Percentiles rank a stretch among this genome's conserved stretches.
phyloP scores from a whole-genome alignment of 768 basidiomycete genomes.

The Collybiopsis confluens region DNA sequence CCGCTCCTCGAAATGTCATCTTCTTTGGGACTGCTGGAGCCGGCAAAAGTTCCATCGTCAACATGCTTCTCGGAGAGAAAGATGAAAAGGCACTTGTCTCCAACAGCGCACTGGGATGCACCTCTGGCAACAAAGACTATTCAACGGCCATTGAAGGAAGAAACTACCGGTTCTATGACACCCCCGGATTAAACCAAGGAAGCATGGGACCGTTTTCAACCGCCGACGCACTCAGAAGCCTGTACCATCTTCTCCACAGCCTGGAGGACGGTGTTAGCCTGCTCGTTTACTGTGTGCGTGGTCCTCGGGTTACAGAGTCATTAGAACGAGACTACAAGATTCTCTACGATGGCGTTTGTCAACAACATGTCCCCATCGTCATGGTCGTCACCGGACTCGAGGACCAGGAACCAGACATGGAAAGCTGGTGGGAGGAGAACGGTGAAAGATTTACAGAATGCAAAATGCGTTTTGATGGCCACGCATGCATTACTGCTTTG shows the following conservation, averaged over 20 bases:
- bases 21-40: not conserved
- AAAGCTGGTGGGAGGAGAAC: constrained; percentile 26
- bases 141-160: constrained; percentile 14
- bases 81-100: constrained; percentile 25
- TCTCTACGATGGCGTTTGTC: constrained; percentile 32
- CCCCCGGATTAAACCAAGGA: constrained; percentile 26
- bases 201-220: constrained; percentile 21
- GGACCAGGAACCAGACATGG: constrained; percentile 26
- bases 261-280: constrained; percentile 29
- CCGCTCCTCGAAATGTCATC: not conserved
- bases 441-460: constrained; percentile 17
- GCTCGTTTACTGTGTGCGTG: constrained; percentile 36
- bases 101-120: constrained; percentile 28
- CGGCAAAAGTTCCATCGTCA: constrained; percentile 37
- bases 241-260: constrained; percentile 26
- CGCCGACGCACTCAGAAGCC: constrained; percentile 23
- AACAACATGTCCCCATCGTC: constrained; percentile 31
- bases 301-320: constrained; percentile 29
- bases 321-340: constrained; percentile 34
- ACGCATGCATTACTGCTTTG: constrained; percentile 29
- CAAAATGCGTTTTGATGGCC: constrained; percentile 24
- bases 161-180: constrained; percentile 25
- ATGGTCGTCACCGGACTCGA: constrained; percentile 37
- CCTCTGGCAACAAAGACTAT: constrained; percentile 26
- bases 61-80: constrained; percentile 30